phyloP scores from a whole-genome alignment of 257 asterid species.

The Solanum bulbocastanum region DNA sequence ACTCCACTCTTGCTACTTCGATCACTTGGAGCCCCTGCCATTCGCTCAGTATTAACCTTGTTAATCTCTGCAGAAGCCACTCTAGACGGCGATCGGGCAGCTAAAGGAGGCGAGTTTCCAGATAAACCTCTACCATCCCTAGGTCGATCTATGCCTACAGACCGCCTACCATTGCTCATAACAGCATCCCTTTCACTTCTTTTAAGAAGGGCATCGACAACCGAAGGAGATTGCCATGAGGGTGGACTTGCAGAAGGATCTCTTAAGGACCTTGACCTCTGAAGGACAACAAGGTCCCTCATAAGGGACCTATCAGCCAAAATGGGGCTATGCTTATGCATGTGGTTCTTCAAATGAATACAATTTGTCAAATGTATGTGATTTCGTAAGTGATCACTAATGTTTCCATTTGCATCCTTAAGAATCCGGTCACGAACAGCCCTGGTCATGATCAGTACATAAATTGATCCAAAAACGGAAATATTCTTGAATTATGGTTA shows the following conservation, averaged over 20 bases:
- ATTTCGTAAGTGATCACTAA: slow-evolving; percentile 76
- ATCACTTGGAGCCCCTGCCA: slow-evolving; percentile 17
- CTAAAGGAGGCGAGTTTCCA: slow-evolving; percentile 35
- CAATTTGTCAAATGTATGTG: slow-evolving; percentile 96
- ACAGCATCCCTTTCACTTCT: slow-evolving; percentile 30
- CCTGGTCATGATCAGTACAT: slow-evolving; percentile 77
- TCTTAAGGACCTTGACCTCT: slow-evolving; percentile 70
- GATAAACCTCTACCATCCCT: slow-evolving; percentile 23
- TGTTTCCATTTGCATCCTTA: slow-evolving; percentile 73
- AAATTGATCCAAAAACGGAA: slow-evolving; percentile 16
- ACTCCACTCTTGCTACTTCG: slow-evolving; percentile 29
- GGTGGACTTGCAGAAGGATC: slow-evolving; percentile 86
- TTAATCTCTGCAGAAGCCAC: slow-evolving; percentile 12
- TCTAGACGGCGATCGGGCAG: slow-evolving; percentile 12
- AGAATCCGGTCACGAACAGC: slow-evolving; percentile 78
- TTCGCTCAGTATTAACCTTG: slow-evolving; percentile 13
- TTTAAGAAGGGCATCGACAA: slow-evolving; percentile 24
- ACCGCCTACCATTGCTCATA: slow-evolving; percentile 38
- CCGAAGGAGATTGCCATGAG: slow-evolving; percentile 45
- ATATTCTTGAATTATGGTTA: slow-evolving; percentile 17
- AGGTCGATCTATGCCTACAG: slow-evolving; percentile 38
- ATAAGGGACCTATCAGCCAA: slow-evolving; percentile 62
- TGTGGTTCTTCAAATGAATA: slow-evolving; percentile 95
- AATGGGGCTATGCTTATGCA: slow-evolving; percentile 92
- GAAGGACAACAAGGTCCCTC: slow-evolving; percentile 82